phyloP scores from a whole-genome alignment of 2,329 filamentous ascomycete genomes.

The Karstenula rhodostoma region DNA sequence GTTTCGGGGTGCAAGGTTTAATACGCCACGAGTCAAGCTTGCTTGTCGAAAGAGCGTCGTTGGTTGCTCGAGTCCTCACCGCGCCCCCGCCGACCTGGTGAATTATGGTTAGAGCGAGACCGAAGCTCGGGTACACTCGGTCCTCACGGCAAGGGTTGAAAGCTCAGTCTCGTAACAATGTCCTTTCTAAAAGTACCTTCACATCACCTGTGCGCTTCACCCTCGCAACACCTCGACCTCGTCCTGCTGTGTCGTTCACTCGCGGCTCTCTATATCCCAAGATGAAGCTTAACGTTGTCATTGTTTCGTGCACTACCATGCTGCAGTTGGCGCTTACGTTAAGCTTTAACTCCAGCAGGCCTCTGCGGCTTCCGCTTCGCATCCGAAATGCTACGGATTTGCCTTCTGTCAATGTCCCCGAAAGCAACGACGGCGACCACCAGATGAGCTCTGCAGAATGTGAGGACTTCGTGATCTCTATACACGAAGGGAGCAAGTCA shows the following conservation, averaged over 20 bases:
- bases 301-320: neutral
- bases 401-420: neutral
- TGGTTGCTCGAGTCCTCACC: no score
- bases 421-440: neutral
- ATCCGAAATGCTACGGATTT: neutral
- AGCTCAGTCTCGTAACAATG: neutral
- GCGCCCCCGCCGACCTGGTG: no score
- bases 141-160: neutral
- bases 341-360: neutral
- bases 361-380: neutral
- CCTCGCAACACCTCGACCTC: neutral
- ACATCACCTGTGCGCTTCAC: no score
- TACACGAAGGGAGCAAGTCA: neutral
- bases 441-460: neutral
- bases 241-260: neutral
- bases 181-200: neutral
- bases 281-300: neutral
- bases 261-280: neutral
- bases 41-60: no score
- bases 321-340: neutral
- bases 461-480: neutral
- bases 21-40: no score
- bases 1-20: no score
- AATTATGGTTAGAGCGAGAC: neutral
- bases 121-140: neutral